Conservation (phyloP, 768 basidiomycete species). For the Termitomyces sp. region DNA sequence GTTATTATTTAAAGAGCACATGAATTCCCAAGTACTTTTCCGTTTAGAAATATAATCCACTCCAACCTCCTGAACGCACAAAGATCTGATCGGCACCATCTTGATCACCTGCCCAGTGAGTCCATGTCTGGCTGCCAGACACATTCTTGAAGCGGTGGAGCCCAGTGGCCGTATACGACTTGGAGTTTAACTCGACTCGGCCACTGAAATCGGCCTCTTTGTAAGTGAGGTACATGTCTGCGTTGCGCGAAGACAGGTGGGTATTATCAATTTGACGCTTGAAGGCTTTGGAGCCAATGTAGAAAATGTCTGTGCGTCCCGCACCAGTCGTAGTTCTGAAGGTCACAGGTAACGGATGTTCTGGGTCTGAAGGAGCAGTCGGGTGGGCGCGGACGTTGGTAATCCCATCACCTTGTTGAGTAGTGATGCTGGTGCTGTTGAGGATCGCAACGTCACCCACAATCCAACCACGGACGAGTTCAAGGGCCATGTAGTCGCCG, state of each 20-base stretch:
- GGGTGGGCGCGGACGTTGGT: conserved; percentile 50
- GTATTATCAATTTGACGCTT: conserved; percentile 47
- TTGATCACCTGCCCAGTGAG: conserved; percentile 39
- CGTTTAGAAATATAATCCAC: conserved; percentile 42
- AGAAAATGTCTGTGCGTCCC: conserved; percentile 53
- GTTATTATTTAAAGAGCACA: neutral
- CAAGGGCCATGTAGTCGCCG: conserved; percentile 39
- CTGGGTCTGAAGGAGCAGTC: conserved; percentile 27
- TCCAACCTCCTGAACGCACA: conserved; percentile 46
- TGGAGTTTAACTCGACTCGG: conserved; percentile 41
- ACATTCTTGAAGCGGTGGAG: conserved; percentile 15
- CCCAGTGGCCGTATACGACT: conserved; percentile 37
- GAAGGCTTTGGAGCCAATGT: conserved; percentile 34
- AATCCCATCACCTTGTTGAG: conserved; percentile 50
- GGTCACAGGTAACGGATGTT: conserved; percentile 31
- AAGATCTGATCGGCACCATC: conserved; percentile 38
- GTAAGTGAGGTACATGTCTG: conserved; percentile 58
- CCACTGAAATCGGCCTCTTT: conserved; percentile 50
- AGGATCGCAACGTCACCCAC: conserved; percentile 56
- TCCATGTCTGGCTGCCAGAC: conserved; percentile 30
- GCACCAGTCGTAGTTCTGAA: conserved; percentile 51
- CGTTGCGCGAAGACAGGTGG: conserved; percentile 50
- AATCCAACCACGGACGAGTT: conserved; percentile 55
- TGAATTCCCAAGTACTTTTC: neutral
- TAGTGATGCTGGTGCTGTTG: conserved; percentile 39